Evolutionary conservation across 2,329 filamentous ascomycete species (phyloP).

Genomic region (Scedosporium dehoogii): DNA sequence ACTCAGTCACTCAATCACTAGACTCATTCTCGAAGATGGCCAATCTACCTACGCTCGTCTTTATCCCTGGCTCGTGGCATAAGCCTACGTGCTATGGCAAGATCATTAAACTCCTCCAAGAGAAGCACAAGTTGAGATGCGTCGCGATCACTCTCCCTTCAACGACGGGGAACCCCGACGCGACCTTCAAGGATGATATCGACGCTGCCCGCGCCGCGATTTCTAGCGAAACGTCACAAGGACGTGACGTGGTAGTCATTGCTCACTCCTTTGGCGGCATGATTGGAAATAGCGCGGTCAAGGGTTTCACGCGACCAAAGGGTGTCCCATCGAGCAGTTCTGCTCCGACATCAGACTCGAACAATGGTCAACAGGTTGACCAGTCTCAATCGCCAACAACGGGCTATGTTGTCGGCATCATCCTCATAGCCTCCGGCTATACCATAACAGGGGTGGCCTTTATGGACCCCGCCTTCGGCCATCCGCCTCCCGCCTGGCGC

Average conservation of each 20-base stretch:
- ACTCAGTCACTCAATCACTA: background rate
- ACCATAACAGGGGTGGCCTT: conserved; percentile 25
- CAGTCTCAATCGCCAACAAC: background rate
- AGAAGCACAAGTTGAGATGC: conserved; percentile 20
- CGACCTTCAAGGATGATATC: conserved; percentile 31
- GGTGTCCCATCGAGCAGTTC: background rate
- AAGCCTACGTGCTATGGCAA: conserved; percentile 24
- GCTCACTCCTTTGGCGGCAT: conserved; percentile 39
- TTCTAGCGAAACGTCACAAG: conserved; percentile 21
- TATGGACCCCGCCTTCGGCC: conserved; percentile 28
- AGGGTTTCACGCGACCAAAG: conserved; percentile 23
- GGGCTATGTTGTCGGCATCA: conserved; percentile 32
- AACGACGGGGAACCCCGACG: conserved; percentile 19
- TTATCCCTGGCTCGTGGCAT: conserved; percentile 41
- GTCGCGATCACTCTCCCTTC: conserved; percentile 28
- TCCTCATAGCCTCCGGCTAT: conserved; percentile 35
- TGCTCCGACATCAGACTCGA: background rate
- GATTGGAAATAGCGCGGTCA: conserved; percentile 34
- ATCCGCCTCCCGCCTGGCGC: conserved; percentile 30
- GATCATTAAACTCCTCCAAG: conserved; percentile 22
- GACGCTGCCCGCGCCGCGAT: conserved; percentile 27
- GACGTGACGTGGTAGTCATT: conserved; percentile 33
- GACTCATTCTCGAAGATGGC: background rate
- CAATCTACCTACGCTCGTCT: conserved; percentile 23
- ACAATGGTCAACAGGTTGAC: background rate